Conservation (phyloP, 2,329 filamentous ascomycete genomes). For the Pezicula rhizophila region DNA sequence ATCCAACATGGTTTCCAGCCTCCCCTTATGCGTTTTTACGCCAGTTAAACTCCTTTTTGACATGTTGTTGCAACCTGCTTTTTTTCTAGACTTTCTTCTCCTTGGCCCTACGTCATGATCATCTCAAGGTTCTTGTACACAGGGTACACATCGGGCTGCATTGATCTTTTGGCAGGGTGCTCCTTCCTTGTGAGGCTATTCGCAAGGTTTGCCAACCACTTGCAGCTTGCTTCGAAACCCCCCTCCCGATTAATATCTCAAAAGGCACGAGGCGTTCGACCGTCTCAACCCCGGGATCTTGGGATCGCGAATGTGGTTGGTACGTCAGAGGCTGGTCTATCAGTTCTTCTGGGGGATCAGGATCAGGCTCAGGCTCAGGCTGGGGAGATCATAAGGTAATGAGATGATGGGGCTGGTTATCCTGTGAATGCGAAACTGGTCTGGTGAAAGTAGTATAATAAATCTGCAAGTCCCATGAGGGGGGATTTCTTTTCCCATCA, state of each 20-base stretch:
- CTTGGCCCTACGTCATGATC: not conserved
- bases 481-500: conserved; percentile 1
- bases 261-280: not conserved
- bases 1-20: not conserved
- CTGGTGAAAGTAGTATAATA: conserved; percentile 10
- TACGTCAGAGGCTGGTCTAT: not conserved
- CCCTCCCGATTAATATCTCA: not conserved
- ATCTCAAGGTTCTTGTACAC: not conserved
- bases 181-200: conserved; percentile 10
- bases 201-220: conserved; percentile 3
- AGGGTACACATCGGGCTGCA: conserved; percentile 13
- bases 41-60: not conserved
- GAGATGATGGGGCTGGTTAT: conserved; percentile 12
- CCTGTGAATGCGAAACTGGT: conserved; percentile 1
- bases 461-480: conserved; percentile 5
- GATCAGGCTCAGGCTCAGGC: too few species aligned
- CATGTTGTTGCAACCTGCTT: not conserved
- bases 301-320: not conserved
- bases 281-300: not conserved
- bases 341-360: conserved; percentile 2
- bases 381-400: conserved; percentile 6
- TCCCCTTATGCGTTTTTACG: not conserved
- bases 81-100: not conserved
- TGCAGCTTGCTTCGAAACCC: not conserved
- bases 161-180: conserved; percentile 15